Base-by-base conservation (phyloP, 2,329 filamentous ascomycete genomes). In the Neocucurbitaria cava region DNA sequence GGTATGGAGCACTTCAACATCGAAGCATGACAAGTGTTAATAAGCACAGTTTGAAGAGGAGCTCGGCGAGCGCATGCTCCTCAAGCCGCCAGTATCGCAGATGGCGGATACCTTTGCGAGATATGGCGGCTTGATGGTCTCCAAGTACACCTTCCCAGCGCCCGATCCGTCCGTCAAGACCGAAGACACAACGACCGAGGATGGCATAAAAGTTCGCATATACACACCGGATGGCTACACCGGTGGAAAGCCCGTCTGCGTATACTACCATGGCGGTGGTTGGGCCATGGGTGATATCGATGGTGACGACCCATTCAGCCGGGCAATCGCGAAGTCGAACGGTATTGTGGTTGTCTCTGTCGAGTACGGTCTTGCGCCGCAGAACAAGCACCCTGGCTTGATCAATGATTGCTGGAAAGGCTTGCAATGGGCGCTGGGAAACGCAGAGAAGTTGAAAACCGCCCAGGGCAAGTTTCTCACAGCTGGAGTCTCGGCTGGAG, bases 401-500 rank as follows among this genome's bases (percentile, higher is more conserved):
- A 62, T 76, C 38, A 63, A 76, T 40, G 74, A 77, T 48, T 75
- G 74, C 48, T 70, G 63, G n/a, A 66, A 69, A 5, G 71, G 70
- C 13, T 58, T 72, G 26, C 48, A 62, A 20, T 77, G 73, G 74
- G 66, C 66, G 1, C 48, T 76, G 35, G 35, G 56, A 10, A 67
- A 72, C 46, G 54, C 66, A 1, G 59, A 61, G n/a, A 56, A 53
- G 39, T 28, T 72, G 49, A 58, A 72, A 52, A 52, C 70, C 36
- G 38, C 55, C 30, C 42, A 59, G 46, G 62, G 57, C 45, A 76
- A 75, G 46, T 67, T 74, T 17, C 68, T 77, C 35, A 72, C 70
- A 1, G 66, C 72, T 10, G 77, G 77, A 18, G 66, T 66, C 3
- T 78, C 76, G 8, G 77, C 77, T 11, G 77, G 77, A 28, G 77